A percentile compares a stretch with the other conserved stretches of the same genome.
These are phyloP conservation scores for Bathelium albidoporum DNA, from an alignment of 495 filamentous ascomycete species.

Conservation along the genomic window DNA sequence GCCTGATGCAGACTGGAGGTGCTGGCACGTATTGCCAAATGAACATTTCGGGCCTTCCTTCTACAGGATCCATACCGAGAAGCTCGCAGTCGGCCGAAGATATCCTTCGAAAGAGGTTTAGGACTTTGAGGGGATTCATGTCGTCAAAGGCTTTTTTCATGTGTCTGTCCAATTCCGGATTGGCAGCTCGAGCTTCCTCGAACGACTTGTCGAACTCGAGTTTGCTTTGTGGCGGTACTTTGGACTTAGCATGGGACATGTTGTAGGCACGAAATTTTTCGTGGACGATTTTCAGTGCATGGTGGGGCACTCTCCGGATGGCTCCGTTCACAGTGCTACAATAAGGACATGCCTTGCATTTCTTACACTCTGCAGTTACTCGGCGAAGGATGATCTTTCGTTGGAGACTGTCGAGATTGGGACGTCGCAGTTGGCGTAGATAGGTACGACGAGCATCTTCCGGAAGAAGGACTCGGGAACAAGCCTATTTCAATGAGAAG, in stretches of 20 bases:
- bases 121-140: constrained; percentile 74
- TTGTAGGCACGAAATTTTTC: constrained; percentile 84
- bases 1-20: constrained; percentile 84
- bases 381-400: constrained; percentile 70
- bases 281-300: constrained; percentile 83
- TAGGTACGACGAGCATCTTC: constrained; percentile 63
- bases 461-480: constrained; percentile 64
- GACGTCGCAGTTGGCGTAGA: constrained; percentile 66
- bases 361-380: constrained; percentile 79
- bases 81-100: constrained; percentile 81
- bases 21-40: constrained; percentile 95
- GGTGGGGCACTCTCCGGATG: constrained; percentile 69
- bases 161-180: constrained; percentile 80
- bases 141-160: constrained; percentile 87
- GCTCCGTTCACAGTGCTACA: constrained; percentile 76
- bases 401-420: constrained; percentile 76
- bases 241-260: constrained; percentile 72
- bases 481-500: constrained; percentile 40
- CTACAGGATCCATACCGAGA: constrained; percentile 72
- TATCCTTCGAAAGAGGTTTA: constrained; percentile 85
- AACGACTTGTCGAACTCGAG: constrained; percentile 77
- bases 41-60: constrained; percentile 92
- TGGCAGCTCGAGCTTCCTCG: constrained; percentile 56
- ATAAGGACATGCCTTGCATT: constrained; percentile 62
- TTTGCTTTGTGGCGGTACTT: constrained; percentile 68